Evolutionary conservation across 164 flowering plant genomes (phyloP).

Genomic region (Echeveria elegans): DNA sequence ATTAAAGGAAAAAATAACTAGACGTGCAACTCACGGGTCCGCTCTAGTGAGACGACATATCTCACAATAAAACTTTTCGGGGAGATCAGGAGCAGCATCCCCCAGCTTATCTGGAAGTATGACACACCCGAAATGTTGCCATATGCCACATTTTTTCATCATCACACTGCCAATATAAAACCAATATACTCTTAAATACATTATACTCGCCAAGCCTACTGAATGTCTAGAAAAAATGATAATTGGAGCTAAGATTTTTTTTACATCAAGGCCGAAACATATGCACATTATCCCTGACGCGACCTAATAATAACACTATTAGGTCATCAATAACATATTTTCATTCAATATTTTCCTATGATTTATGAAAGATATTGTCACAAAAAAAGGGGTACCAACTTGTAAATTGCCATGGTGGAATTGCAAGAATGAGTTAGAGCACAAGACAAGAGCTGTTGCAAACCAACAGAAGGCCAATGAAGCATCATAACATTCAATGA

Average conservation of each 20-base stretch:
- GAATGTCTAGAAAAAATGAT: neutral
- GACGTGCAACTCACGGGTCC: constrained; percentile 72
- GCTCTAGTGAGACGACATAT: constrained; percentile 82
- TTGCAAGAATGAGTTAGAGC: neutral
- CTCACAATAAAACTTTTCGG: constrained; percentile 77
- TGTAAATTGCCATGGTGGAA: neutral
- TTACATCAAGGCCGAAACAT: neutral
- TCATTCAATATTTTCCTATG: neutral
- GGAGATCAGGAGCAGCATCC: constrained; percentile 51
- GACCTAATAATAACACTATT: no score
- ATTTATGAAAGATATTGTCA: neutral
- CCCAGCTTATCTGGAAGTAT: constrained; percentile 75
- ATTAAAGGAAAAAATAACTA: neutral
- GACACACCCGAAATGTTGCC: constrained; percentile 90
- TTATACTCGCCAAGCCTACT: neutral
- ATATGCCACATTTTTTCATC: constrained; percentile 61
- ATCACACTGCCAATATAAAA: constrained; percentile 63
- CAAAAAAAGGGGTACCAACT: neutral
- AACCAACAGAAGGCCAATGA: neutral
- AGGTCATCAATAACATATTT: no score
- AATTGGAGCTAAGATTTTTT: neutral
- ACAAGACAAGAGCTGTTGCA: neutral
- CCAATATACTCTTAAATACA: neutral
- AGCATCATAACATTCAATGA: neutral
- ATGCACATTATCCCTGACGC: neutral